These are phyloP conservation scores for Scleroderma bovista DNA, from an alignment of 768 basidiomycete species.

Conservation along the genomic window DNA sequence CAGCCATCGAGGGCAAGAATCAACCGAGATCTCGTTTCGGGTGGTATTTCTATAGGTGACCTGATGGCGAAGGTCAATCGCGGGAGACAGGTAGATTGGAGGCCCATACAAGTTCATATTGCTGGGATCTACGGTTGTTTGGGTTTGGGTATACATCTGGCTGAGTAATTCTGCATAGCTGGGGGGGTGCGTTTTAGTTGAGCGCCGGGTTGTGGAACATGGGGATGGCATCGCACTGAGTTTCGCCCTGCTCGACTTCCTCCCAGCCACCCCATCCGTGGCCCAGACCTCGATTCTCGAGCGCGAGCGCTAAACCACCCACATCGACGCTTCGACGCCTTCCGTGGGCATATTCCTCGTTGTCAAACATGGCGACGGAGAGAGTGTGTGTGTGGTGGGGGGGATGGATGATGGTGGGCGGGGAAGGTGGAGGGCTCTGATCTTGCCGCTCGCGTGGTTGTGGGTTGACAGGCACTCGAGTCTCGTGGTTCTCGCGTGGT, in stretches of 20 bases:
- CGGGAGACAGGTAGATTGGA: constrained; percentile 16
- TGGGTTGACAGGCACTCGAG: constrained; percentile 22
- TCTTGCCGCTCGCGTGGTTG: constrained; percentile 32
- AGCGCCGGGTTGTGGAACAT: background rate
- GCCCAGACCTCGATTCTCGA: constrained; percentile 54
- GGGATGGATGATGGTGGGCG: background rate
- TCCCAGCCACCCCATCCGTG: constrained; percentile 68
- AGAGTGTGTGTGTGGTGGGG: background rate
- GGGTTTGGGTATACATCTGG: constrained; percentile 80
- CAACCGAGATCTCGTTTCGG: constrained; percentile 51
- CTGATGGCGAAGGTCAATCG: too few relatives aligned
- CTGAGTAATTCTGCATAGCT: constrained; percentile 78
- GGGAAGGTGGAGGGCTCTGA: constrained; percentile 14
- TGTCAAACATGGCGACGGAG: constrained; percentile 19
- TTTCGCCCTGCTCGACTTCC: constrained; percentile 40
- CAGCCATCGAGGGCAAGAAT: constrained; percentile 70
- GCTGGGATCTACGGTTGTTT: constrained; percentile 60
- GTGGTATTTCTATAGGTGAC: constrained; percentile 43
- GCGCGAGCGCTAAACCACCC: constrained; percentile 81
- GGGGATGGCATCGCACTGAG: constrained; percentile 38
- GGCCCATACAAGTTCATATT: constrained; percentile 21
- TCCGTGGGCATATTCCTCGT: constrained; percentile 24
- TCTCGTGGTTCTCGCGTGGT: constrained; percentile 34
- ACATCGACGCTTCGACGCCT: constrained; percentile 81
- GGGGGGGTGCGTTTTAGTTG: constrained; percentile 18